phyloP scores from a whole-genome alignment of 345 rosid species.

The Camelina laxa region DNA sequence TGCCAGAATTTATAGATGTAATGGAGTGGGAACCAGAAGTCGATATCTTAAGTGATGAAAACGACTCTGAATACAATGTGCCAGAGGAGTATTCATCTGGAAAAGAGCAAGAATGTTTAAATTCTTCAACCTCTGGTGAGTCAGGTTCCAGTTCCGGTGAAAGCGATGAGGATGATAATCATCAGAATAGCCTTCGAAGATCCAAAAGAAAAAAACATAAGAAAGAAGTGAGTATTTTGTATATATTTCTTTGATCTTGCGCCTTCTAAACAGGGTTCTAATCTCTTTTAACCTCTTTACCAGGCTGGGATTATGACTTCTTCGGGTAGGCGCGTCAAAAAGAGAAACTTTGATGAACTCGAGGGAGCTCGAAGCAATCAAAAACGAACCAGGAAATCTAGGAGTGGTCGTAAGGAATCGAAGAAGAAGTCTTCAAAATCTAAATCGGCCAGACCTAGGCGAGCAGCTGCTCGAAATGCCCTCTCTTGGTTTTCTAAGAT shows the following conservation, averaged over 20 bases:
- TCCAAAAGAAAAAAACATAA: constrained; percentile 74
- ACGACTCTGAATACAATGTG: constrained; percentile 93
- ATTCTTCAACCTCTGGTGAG: constrained; percentile 65
- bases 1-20: constrained; percentile 81
- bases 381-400: constrained; percentile 57
- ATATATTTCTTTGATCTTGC: constrained; percentile 21
- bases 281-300: constrained; percentile 27
- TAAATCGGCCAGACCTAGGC: constrained; percentile 81
- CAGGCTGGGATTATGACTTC: constrained; percentile 87
- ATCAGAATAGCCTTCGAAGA: constrained; percentile 66
- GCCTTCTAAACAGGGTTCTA: constrained; percentile 25
- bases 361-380: constrained; percentile 58
- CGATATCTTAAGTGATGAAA: constrained; percentile 77
- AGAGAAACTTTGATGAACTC: constrained; percentile 76
- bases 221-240: constrained; percentile 60
- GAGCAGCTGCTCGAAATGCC: constrained; percentile 97
- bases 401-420: constrained; percentile 58
- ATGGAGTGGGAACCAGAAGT: constrained; percentile 97
- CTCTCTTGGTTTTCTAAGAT: constrained; percentile 82
- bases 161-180: constrained; percentile 61
- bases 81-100: constrained; percentile 78
- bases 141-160: constrained; percentile 65
- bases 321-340: constrained; percentile 92
- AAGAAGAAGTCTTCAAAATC: constrained; percentile 67
- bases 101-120: constrained; percentile 72